Evolutionary conservation across 2,329 filamentous ascomycete species (phyloP), one percentile per base, ranked within the genome.

Genomic region (Cadophora gregata): DNA sequence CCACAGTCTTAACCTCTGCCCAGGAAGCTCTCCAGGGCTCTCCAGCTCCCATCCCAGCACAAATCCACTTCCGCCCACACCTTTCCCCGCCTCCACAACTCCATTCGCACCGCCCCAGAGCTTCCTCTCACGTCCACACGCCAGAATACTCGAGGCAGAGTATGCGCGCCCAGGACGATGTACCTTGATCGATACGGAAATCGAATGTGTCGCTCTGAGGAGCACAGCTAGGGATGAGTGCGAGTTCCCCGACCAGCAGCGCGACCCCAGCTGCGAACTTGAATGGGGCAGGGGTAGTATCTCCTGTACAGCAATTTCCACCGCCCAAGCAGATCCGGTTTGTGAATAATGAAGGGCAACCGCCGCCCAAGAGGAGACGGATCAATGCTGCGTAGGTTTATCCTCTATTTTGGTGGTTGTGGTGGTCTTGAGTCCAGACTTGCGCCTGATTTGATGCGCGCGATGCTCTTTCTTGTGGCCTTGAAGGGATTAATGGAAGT

Each of bases 281-380:
- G 21, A 42, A 29, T 7, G 59, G 50, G 55, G 24, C 12, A 14
- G 31, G 55, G 21, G 60, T 56, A 33, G 42, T 51, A 12, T 67
- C 68, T 55, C 53, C 65, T 25, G 38, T 38, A 14, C 68, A 65
- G 25, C 67, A 68, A 25, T 67, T 64, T 25, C 69, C 73, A 66
- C 78, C 81, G 55, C 84, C 81, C 65, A 88, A 86, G 78, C 84
- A 86, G 77, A 92, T 93, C 72, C 90, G 91, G 73, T 95, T 94
- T 78, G 91, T 95, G 73, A 91, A 93, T 71, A 93, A 90, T 75
- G 90, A 93, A 79, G 91, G 92, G 69, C 90, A 92, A 71, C 92
- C 92, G 59, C 91, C 92, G 69, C 90, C 90, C 29, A 95, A 94
- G 79, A 84, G 91, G 73, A 86, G 92, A 76, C 85, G 92, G 74